phyloP scores from a whole-genome alignment of 352 stramenopile species.

The Phytophthora cactorum region DNA sequence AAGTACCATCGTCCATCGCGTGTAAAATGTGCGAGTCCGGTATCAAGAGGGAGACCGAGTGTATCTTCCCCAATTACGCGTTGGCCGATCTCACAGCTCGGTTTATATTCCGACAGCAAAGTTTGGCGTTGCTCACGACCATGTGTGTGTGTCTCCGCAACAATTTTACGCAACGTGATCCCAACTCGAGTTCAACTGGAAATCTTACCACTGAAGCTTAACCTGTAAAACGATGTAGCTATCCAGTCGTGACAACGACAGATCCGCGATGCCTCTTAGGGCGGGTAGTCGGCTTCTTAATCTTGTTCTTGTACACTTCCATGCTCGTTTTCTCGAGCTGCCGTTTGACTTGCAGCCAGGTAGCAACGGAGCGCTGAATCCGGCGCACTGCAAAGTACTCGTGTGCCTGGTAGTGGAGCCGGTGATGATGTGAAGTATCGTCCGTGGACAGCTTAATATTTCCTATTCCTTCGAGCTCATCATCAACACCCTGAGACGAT shows the following conservation, averaged over 20 bases:
- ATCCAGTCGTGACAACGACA: neutral
- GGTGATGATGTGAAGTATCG: conserved; percentile 22
- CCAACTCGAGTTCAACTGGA: conserved; percentile 17
- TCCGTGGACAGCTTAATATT: neutral
- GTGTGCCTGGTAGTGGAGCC: conserved; percentile 64
- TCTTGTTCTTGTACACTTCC: conserved; percentile 81
- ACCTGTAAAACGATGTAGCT: neutral
- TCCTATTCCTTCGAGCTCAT: conserved; percentile 3
- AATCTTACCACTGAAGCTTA: conserved; percentile 17
- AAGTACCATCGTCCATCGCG: conserved; percentile 48
- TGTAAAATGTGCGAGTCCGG: conserved; percentile 58
- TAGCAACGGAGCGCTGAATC: conserved; percentile 59
- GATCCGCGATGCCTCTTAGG: neutral
- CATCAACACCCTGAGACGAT: conserved; percentile 5
- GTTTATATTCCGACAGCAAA: conserved; percentile 81
- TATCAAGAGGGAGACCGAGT: conserved; percentile 41
- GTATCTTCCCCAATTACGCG: conserved; percentile 71
- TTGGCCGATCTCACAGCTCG: conserved; percentile 74
- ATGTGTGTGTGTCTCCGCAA: conserved; percentile 78
- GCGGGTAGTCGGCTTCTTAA: conserved; percentile 51
- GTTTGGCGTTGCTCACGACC: conserved; percentile 60
- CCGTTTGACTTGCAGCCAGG: conserved; percentile 66
- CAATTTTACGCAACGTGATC: conserved; percentile 49
- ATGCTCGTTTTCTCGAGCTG: conserved; percentile 65
- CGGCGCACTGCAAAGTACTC: conserved; percentile 64